Conservation (phyloP, 768 basidiomycete genomes). For the Mycena olivaceomarginata region DNA sequence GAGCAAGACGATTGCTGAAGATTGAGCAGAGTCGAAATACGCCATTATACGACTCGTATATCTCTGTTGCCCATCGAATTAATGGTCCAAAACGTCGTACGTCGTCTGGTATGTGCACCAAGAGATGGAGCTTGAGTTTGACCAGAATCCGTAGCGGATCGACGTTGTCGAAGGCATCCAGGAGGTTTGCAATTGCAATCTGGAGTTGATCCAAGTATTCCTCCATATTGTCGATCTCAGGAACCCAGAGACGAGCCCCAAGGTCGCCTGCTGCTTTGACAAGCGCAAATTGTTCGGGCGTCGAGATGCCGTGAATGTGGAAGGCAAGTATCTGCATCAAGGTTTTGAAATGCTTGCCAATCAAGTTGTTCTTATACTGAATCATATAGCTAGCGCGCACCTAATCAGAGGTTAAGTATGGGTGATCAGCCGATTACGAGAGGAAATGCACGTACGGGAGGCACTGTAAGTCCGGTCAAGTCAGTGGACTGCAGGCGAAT, state of each 20-base stretch:
- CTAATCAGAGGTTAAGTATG: too few species aligned
- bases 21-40: conserved; percentile 51
- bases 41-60: conserved; percentile 52
- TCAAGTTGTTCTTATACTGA: conserved; percentile 56
- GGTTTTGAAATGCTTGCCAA: conserved; percentile 59
- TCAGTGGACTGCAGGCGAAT: conserved; percentile 52
- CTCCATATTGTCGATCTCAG: conserved; percentile 51
- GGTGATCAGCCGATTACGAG: too few species aligned
- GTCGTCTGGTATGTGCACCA: conserved; percentile 53
- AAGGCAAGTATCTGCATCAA: conserved; percentile 55
- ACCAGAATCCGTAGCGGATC: too few species aligned
- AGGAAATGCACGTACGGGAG: conserved; percentile 10
- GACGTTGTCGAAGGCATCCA: conserved; percentile 20
- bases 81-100: conserved; percentile 57
- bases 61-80: conserved; percentile 58
- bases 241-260: conserved; percentile 1
- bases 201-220: conserved; percentile 49
- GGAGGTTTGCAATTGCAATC: conserved; percentile 54
- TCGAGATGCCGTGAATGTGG: conserved; percentile 52
- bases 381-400: conserved; percentile 56
- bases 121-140: conserved; percentile 49
- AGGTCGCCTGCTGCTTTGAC: too few species aligned
- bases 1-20: conserved; percentile 58
- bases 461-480: conserved; percentile 42
- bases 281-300: conserved; percentile 15